These are phyloP conservation scores for Cryomyces minteri DNA, from an alignment of 495 filamentous ascomycete species.

Conservation along the genomic window DNA sequence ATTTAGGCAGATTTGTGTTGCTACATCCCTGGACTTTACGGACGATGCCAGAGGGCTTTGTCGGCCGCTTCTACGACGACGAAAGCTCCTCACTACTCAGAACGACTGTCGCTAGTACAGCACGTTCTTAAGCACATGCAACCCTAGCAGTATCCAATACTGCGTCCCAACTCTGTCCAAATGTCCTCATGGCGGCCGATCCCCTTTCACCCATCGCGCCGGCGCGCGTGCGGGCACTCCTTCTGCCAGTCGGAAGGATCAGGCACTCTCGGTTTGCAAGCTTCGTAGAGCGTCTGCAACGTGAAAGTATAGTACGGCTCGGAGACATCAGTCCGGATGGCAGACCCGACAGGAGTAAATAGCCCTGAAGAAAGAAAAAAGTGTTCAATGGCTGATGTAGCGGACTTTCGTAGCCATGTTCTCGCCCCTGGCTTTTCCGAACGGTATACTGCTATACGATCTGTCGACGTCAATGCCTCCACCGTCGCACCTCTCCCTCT, in stretches of 20 bases:
- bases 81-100: too few relatives aligned
- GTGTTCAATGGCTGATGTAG: too few relatives aligned
- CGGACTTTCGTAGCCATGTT: conserved; percentile 55
- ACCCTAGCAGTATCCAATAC: too few relatives aligned
- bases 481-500: conserved; percentile 55
- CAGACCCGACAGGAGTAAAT: conserved; percentile 73
- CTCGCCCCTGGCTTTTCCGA: conserved; percentile 79
- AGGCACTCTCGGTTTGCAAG: conserved; percentile 59
- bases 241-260: conserved; percentile 74
- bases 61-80: too few relatives aligned
- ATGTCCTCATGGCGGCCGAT: neutral
- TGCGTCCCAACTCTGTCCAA: too few relatives aligned
- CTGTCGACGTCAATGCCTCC: conserved; percentile 62
- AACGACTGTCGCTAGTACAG: too few relatives aligned
- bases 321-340: conserved; percentile 81
- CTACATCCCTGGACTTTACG: too few relatives aligned
- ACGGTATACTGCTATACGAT: conserved; percentile 79
- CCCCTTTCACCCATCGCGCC: conserved; percentile 64
- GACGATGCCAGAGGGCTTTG: too few relatives aligned
- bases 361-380: neutral
- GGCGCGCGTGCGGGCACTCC: conserved; percentile 65
- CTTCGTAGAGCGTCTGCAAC: conserved; percentile 60
- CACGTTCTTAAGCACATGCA: too few relatives aligned
- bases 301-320: conserved; percentile 69
- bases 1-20: too few relatives aligned